phyloP scores from a whole-genome alignment of 2,329 filamentous ascomycete genomes.

The Diplodia mutila region DNA sequence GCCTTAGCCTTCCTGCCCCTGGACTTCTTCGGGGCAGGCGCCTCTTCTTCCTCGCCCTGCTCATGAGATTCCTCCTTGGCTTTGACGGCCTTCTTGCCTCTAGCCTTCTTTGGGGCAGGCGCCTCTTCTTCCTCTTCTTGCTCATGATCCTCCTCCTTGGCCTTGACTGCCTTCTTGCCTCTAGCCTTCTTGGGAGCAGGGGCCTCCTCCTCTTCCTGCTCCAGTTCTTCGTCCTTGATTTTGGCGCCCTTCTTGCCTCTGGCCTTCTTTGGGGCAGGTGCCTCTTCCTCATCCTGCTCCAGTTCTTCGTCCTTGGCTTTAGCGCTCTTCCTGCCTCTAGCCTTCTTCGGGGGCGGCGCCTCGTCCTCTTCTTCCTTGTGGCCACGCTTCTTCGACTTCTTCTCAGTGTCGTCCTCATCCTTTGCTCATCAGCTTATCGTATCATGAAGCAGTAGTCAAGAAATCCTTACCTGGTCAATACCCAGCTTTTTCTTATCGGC shows the following conservation, averaged over 20 bases:
- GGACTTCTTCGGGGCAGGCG: slow-evolving; percentile 27
- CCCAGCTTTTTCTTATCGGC: slow-evolving; percentile 36
- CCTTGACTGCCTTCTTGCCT: slow-evolving; percentile 36
- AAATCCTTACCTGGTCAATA: slow-evolving; percentile 28
- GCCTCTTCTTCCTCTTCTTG: slow-evolving; percentile 37
- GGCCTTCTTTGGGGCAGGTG: slow-evolving; percentile 35
- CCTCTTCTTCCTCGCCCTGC: slow-evolving; percentile 24
- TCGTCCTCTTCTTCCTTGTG: slow-evolving; percentile 36
- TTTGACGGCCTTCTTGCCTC: slow-evolving; percentile 35
- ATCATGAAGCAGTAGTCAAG: slow-evolving; percentile 21
- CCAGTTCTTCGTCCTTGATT: slow-evolving; percentile 29
- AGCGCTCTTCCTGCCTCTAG: slow-evolving; percentile 38
- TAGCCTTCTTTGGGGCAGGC: slow-evolving; percentile 35
- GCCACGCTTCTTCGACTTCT: slow-evolving; percentile 47
- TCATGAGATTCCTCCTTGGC: slow-evolving; percentile 31
- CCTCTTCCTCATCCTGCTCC: slow-evolving; percentile 37
- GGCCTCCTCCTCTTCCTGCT: slow-evolving; percentile 34
- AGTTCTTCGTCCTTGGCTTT: slow-evolving; percentile 31
- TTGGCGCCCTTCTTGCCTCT: slow-evolving; percentile 36
- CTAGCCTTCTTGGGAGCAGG: slow-evolving; percentile 34
- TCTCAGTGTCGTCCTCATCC: slow-evolving; percentile 31
- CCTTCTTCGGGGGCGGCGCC: slow-evolving; percentile 32
- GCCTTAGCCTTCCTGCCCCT: slow-evolving; percentile 29
- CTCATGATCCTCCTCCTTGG: slow-evolving; percentile 31
- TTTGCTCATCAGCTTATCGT: not conserved